Evolutionary conservation across 1,284 basidiomycete species (phyloP), one percentile per base, ranked within the genome.

Genomic region (Pseudozyma tsukubaensis): DNA sequence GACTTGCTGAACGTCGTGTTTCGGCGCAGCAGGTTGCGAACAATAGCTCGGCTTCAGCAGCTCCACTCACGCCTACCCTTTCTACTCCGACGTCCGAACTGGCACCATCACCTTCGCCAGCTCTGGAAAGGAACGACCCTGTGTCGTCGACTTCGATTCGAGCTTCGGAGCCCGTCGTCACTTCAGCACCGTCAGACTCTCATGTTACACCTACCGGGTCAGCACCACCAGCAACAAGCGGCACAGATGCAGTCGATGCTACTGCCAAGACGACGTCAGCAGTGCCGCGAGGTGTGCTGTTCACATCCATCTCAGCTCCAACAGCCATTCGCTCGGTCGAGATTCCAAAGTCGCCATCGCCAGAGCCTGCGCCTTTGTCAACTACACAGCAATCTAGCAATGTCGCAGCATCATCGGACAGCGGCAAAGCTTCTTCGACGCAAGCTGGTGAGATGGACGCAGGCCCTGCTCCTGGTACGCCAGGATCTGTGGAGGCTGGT

Each of bases 321-420:
- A 76, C 73, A 6, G 76, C 74, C 10, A 73, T 80, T 24, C 73
- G 76, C 34, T 75, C 77, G n/a, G 77, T 79, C 16, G 66, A 77
- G 45, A 80, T 80, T 18, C 78, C 78, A 13, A 71, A 72, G 39
- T 80, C 78, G 45, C 78, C 78, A n/a, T 76, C 74, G 50, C 73
- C 73, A 13, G 72, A 69, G 43, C 62, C 62, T 43, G 45, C 47
- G 3, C 18, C 13, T 40, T 19, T 29, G 24, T 29, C 49, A 3
- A 12, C 45, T 19, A 39, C 39, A 24, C 50, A 0, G 29, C 36
- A 4, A 50, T 39, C 40, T 54, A 60, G 34, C 53, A 52, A 47
- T 29, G 24, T 29, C 24, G 49, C 16, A 24, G 34, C 40, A 18
- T 34, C 47, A n/a, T 42, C 45, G 35, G 37, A 47, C 14, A 14